Evolutionary conservation across 164 flowering plant genomes (phyloP), one percentile per base, ranked within the genome.

Genomic region (Dillenia suffruticosa): DNA sequence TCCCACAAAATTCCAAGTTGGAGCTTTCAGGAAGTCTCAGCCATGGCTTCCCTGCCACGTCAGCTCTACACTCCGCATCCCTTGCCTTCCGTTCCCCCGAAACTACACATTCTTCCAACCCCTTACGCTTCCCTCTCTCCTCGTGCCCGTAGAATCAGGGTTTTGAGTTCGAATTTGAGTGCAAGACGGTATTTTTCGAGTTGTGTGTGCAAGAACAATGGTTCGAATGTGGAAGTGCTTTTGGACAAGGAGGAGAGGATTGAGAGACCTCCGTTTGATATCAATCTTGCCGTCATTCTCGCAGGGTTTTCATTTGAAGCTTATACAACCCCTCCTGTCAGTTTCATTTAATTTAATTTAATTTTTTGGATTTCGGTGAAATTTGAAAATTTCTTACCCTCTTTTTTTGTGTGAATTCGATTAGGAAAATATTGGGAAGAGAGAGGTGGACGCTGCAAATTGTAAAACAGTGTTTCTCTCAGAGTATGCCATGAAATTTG

Each of bases 291-390:
- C 8, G 97, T 93, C 10, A 70, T 93, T 52, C 90, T 93, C 12
- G 97, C 98, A 56, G 98, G 98, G 49, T 93, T 93, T 63, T 93
- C 98, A 0, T 93, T 93, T 64, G 98, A 93, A 70, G 98, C 98
- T 40, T 93, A 93, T 61, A 63, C 75, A 0, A 84, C 74, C 22
- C 97, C 98, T 0, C 92, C 92, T 13, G 98, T 90, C 68, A 70
- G 24, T 51, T 10, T 14, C 45, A 32, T 32, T 32, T 32, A 4
- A 32, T 32, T 32, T 32, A 4, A 32, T 32, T 44, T 61, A 7
- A 0, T 26, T 49, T 52, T 17, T 59, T 50, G 2, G 24, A 54
- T 9, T 17, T 19, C 44, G 8, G 17, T 16, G 8, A 44, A 26
- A 46, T 5, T 59, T 47, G 7, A 12, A 12, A 14, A 19, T 47